These are phyloP conservation scores for Nakaseomyces glabratus DNA, from an alignment of 1,139 yeast species.

Conservation along the genomic window DNA sequence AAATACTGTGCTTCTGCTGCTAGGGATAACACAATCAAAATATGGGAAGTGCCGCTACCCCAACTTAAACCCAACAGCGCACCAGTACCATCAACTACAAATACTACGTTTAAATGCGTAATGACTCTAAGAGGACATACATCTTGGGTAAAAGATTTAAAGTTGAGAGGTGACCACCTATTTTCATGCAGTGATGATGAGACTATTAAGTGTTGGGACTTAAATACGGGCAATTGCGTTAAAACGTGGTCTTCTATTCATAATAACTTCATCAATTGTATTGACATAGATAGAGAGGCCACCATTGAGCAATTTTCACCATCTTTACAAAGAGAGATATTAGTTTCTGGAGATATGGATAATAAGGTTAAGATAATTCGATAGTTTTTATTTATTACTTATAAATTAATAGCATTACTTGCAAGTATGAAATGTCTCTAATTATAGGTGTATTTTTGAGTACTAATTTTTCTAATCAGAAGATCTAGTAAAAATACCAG, in stretches of 20 bases:
- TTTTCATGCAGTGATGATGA: conserved; percentile 77
- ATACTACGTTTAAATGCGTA: conserved; percentile 55
- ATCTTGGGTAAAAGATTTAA: conserved; percentile 68
- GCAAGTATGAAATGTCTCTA: no score
- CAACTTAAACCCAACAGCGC: conserved; percentile 43
- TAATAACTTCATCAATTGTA: conserved; percentile 20
- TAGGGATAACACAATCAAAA: conserved; percentile 63
- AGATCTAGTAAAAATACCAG: no score
- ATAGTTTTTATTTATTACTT: not conserved
- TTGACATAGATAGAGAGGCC: conserved; percentile 14
- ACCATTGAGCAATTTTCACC: conserved; percentile 7
- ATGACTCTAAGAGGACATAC: conserved; percentile 60
- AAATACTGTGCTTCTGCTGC: conserved; percentile 73
- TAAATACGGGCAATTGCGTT: conserved; percentile 47
- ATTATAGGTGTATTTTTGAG: no score
- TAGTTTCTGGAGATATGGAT: conserved; percentile 21
- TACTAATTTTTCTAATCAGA: no score
- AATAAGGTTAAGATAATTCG: conserved; percentile 12
- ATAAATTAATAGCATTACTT: no score
- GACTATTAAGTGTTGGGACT: conserved; percentile 71
- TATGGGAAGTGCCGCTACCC: conserved; percentile 73
- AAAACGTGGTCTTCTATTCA: conserved; percentile 40
- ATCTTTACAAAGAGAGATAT: conserved; percentile 14
- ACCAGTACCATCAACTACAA: conserved; percentile 45
- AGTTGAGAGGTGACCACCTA: conserved; percentile 47